Base-by-base conservation (phyloP, 2,329 filamentous ascomycete species). In the Diplodia corticola region DNA sequence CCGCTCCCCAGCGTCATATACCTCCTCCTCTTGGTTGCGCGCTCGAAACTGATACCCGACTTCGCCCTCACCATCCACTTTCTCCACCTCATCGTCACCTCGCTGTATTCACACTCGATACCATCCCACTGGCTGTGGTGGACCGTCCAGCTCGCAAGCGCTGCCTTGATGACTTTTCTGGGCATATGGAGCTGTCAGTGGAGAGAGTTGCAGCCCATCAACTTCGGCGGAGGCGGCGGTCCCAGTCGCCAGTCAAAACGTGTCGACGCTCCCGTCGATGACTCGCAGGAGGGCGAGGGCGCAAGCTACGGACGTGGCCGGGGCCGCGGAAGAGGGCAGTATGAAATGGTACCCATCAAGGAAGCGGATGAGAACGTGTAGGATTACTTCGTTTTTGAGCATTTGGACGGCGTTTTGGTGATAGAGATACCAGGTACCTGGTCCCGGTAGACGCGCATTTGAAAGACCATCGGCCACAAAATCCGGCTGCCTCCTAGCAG, bases 21-120 rank as follows among this genome's bases (percentile, higher is more conserved):
- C 49, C 89, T 97, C 67, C 87, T 97, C 60, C 80, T 94, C 64
- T 83, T 98, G 67, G 88, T 99, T 71, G 89, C 90, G 22, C 92
- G 95, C 69, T 95, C 91, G 55, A 98, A 98, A 78, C 90, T 98
- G 68, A 91, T 98, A 60, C 92, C 92, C 71, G 95, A 99, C 80
- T 99, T 98, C 77, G 91, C 92, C 35, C 82, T 97, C 26, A 97
- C 94, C 2, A 86, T 97, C 20, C 92, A 96, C 80, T 86, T 91
- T 76, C 82, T 97, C 49, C 91, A 97, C 76, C 85, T 97, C 63
- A 69, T 95, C 72, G 78, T 92, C 72, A 91, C 91, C 30, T 89
- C 88, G 22, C 77, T 97, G 37, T 97, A 96, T 79, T 89, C 91
- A 3, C 88, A 88, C 73, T 85, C 86, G 10, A 76, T 98, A 30